Evolutionary conservation across 257 asterid species (phyloP), one percentile per base, ranked within the genome.

Genomic region (Paulownia fortunei): DNA sequence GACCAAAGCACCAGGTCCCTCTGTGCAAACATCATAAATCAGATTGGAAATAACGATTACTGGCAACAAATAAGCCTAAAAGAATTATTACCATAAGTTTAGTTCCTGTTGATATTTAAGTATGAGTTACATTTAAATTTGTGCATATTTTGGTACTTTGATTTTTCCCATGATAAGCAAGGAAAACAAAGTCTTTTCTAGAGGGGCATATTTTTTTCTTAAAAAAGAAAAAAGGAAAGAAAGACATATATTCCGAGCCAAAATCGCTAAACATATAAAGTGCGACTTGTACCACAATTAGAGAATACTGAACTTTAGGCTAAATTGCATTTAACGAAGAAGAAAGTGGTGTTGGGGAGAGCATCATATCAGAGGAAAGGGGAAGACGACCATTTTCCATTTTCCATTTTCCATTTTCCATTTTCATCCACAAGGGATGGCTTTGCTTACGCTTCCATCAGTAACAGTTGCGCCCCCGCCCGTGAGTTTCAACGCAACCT

Each of bases 361-460:
- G 6, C 0, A 37, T 6, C 6, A 10, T 12, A 47, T 47, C 54
- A 16, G 67, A 36, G 26, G 52, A 5, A 60, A 61, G 6, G 24
- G 49, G 44, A 46, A 6, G 52, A 44, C 6, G 24, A 18, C 65
- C 55, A 39, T 18, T 56, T 19, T 36, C 24, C 60, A 19, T 11
- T n/a, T 67, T 55, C 64, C 42, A 51, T 12, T 27, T 23, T 41
- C 18, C 60, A 19, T 11, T n/a, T 52, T 37, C 56, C 47, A 54
- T 8, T n/a, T 27, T 11, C n/a, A 15, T 42, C 39, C 4, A 30
- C 76, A 6, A 52, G 41, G 10, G 9, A 82, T 77, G 85, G 68
- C 62, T 46, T 36, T 47, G 72, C 82, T 82, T 2, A 32, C 27
- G 73, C 62, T 76, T 52, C 59, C 85, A 76, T 26, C 79, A 24